A percentile compares a stretch with the other conserved stretches of the same genome.
Evolutionary conservation across 768 basidiomycete genomes (phyloP).

Genomic region (Russula sp.): DNA sequence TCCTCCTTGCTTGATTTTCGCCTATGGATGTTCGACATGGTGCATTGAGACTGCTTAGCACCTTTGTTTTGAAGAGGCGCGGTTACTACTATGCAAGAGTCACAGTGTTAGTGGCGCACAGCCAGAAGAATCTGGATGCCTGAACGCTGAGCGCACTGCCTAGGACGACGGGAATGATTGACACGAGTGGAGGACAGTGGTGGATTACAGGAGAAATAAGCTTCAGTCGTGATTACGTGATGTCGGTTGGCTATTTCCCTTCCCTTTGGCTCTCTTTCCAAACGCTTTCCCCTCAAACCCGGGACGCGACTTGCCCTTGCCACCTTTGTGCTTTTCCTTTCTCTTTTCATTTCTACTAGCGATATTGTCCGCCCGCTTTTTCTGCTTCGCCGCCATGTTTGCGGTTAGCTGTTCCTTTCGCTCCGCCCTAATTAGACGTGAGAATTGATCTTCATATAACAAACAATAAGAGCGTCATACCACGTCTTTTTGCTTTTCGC

Average conservation of each 20-base stretch:
- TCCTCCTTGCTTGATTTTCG: conserved; percentile 42
- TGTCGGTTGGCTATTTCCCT: not conserved
- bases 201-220: not conserved
- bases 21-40: conserved; percentile 35
- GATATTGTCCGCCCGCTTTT: conserved; percentile 90
- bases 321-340: conserved; percentile 57
- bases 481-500: conserved; percentile 79
- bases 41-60: not conserved
- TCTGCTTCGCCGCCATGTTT: conserved; percentile 80
- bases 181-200: not conserved
- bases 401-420: conserved; percentile 75
- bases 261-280: conserved; percentile 43
- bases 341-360: conserved; percentile 77
- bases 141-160: not conserved
- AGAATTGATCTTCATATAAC: conserved; percentile 12
- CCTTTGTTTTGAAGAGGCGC: not conserved
- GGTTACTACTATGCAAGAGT: not conserved
- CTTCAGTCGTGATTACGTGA: conserved; percentile 14
- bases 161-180: not conserved
- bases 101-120: not conserved
- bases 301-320: conserved; percentile 61
- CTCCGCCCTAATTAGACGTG: conserved; percentile 60
- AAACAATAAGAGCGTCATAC: conserved; percentile 45
- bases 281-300: conserved; percentile 87
- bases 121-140: not conserved